Evolutionary conservation across 1,139 yeast species (phyloP).

Genomic region (Zhuliangozyma parablackwelliae): DNA sequence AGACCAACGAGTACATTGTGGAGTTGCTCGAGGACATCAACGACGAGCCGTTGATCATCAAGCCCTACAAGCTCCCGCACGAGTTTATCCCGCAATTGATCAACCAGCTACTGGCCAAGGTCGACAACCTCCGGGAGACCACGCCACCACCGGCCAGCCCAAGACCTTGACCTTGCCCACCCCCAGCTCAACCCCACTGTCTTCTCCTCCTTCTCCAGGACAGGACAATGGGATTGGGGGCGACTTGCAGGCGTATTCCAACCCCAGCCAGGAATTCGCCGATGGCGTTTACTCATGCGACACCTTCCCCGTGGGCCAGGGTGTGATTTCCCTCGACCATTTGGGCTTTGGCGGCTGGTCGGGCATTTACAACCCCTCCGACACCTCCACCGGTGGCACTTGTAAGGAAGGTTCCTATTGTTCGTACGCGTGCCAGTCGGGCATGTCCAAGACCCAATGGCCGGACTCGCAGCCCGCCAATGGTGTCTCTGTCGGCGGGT

Average conservation of each 20-base stretch:
- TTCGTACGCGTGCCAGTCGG: conserved; percentile 94
- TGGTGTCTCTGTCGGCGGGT: conserved; percentile 92
- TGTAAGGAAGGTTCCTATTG: conserved; percentile 91
- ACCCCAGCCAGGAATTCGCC: conserved; percentile 57
- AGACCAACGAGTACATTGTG: conserved; percentile 6
- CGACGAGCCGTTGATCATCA: conserved; percentile 13
- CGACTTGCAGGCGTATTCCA: conserved; percentile 50
- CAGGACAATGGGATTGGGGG: conserved; percentile 47
- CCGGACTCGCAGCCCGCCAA: conserved; percentile 76
- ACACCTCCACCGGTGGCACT: conserved; percentile 56
- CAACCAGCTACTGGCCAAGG: conserved; percentile 8
- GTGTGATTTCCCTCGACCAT: conserved; percentile 73
- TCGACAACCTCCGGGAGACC: conserved; percentile 17
- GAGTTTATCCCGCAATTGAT: conserved; percentile 9
- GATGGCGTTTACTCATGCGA: conserved; percentile 81
- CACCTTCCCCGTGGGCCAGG: conserved; percentile 83
- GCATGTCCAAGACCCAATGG: conserved; percentile 98
- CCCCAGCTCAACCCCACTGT: conserved; percentile 7
- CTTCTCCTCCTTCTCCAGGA: conserved; percentile 5
- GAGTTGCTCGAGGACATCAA: conserved; percentile 9
- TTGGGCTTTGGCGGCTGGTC: conserved; percentile 76
- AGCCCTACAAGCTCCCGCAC: conserved; percentile 8
- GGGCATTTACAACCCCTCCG: conserved; percentile 54
- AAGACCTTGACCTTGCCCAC: conserved; percentile 9
- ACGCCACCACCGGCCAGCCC: conserved; percentile 15